Conservation (phyloP, 805 yeast genomes). For the Myxozyma mucilagina region DNA sequence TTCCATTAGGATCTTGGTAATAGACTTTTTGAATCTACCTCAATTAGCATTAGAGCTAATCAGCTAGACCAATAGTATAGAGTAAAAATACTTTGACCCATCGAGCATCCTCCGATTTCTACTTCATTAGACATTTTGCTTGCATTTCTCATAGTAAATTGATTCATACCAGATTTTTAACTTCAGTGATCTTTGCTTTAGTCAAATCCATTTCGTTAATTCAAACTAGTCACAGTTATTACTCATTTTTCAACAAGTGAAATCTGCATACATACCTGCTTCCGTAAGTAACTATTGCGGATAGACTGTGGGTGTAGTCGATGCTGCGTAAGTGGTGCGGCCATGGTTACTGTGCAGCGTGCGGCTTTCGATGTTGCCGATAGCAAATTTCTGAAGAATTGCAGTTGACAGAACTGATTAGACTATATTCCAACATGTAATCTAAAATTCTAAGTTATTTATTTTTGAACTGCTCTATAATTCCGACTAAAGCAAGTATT, state of each 20-base stretch:
- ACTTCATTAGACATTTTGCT: background rate
- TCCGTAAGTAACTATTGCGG: no score
- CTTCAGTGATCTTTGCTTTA: conserved; percentile 23
- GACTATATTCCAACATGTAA: no score
- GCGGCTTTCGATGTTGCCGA: no score
- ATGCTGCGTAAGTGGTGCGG: no score
- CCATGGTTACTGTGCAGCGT: no score
- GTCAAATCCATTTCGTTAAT: conserved; percentile 6
- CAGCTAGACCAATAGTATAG: background rate
- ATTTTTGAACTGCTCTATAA: no score
- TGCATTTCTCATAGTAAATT: background rate
- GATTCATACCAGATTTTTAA: conserved; percentile 22
- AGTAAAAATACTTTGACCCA: conserved; percentile 54
- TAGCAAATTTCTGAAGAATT: no score
- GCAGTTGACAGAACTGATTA: no score
- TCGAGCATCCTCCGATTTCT: conserved; percentile 51
- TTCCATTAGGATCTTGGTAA: conserved; percentile 73
- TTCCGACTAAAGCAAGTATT: no score
- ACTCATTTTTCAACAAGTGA: background rate
- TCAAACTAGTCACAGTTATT: background rate
- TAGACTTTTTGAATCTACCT: conserved; percentile 56
- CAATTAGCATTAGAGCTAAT: conserved; percentile 32
- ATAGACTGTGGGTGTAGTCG: no score
- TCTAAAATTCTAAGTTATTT: no score
- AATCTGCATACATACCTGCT: no score